These are phyloP conservation scores for Thinopyrum elongatum DNA, from an alignment of 176 grass and related monocot genomes.

Conservation along the genomic window DNA sequence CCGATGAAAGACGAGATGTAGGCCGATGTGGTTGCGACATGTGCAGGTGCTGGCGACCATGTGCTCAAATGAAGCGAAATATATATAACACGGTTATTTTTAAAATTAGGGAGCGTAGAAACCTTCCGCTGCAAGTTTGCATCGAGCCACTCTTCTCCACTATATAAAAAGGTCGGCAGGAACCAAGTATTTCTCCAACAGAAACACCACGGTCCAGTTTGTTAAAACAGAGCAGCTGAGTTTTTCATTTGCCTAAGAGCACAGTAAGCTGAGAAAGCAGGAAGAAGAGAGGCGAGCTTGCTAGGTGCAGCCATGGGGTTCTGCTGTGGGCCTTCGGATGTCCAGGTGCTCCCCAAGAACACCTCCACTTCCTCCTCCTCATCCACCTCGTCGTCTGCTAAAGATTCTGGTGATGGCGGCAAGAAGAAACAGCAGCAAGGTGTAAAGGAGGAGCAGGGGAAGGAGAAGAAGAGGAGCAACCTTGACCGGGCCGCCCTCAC, in stretches of 20 bases:
- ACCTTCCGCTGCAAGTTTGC: background rate
- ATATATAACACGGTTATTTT: too few relatives aligned
- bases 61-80: background rate
- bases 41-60: background rate
- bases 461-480: slow-evolving; percentile 17
- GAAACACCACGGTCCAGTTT: background rate
- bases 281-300: background rate
- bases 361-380: background rate
- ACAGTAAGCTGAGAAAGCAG: background rate
- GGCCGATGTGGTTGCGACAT: background rate
- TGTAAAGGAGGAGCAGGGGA: background rate
- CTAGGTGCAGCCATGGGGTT: slow-evolving; percentile 18
- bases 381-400: background rate
- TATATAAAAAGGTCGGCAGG: background rate
- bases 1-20: background rate
- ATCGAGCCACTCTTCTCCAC: background rate
- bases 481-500: background rate
- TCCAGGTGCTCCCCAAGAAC: slow-evolving; percentile 36
- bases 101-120: too few relatives aligned
- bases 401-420: background rate
- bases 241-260: background rate
- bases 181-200: background rate
- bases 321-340: slow-evolving; percentile 28
- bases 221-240: background rate
- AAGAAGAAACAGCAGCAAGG: background rate